phyloP scores from a whole-genome alignment of 176 grass and related monocot genomes.

The Ampelocalamus luodianensis region DNA sequence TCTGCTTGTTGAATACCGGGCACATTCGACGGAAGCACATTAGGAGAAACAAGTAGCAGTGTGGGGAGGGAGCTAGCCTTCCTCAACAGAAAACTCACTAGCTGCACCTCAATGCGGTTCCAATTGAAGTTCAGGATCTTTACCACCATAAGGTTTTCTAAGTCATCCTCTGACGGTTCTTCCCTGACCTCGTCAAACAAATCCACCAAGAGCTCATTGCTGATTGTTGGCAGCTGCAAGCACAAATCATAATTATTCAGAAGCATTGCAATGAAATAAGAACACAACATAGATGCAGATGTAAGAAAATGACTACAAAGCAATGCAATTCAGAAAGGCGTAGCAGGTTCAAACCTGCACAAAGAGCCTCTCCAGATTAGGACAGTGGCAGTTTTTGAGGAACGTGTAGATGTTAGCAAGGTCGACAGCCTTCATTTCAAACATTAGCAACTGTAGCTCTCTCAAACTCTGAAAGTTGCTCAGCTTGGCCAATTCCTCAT shows the following conservation, averaged over 20 bases:
- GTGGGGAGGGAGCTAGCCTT: constrained; percentile 1
- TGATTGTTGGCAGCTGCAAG: constrained; percentile 10
- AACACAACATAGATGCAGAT: background rate
- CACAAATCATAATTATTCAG: background rate
- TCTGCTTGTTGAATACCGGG: background rate
- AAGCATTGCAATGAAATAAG: background rate
- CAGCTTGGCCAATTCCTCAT: constrained; percentile 25
- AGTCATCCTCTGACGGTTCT: background rate
- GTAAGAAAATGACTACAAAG: background rate
- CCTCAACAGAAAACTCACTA: constrained; percentile 27
- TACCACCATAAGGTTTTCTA: constrained; percentile 26
- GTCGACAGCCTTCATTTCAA: constrained; percentile 52
- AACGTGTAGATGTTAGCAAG: constrained; percentile 60
- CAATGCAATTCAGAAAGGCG: background rate
- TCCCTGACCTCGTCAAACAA: background rate
- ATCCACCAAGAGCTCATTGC: background rate
- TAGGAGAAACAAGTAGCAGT: constrained; percentile 12
- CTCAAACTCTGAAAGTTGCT: constrained; percentile 49
- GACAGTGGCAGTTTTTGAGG: constrained; percentile 47
- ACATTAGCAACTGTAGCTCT: constrained; percentile 67
- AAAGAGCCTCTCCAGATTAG: constrained; percentile 59
- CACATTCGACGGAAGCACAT: background rate
- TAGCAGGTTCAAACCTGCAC: constrained; percentile 7
- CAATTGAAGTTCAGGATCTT: constrained; percentile 28
- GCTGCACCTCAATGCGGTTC: no score